Conservation (phyloP, 2,329 filamentous ascomycete genomes). For the Juglanconis juglandina region DNA sequence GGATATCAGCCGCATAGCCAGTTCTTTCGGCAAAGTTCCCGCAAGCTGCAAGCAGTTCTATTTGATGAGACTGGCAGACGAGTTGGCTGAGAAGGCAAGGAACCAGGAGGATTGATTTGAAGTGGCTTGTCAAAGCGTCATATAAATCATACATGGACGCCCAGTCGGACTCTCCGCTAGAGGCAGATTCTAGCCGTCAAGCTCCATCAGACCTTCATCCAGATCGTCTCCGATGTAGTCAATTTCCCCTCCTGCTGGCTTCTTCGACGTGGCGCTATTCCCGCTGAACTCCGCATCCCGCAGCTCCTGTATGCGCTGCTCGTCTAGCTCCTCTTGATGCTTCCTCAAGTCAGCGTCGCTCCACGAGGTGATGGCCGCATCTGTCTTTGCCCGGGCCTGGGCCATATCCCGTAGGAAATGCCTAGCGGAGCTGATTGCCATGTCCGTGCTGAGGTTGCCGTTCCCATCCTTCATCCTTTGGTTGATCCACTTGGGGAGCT, state of each 20-base stretch:
- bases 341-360: slow-evolving; percentile 71
- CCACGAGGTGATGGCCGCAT: slow-evolving; percentile 94
- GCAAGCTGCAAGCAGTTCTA: slow-evolving; percentile 71
- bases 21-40: slow-evolving; percentile 63
- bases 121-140: no score
- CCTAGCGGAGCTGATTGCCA: slow-evolving; percentile 85
- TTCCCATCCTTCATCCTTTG: slow-evolving; percentile 82
- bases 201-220: slow-evolving; percentile 55
- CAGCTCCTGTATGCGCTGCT: slow-evolving; percentile 63
- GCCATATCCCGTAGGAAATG: slow-evolving; percentile 89
- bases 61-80: slow-evolving; percentile 65
- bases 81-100: slow-evolving; percentile 42
- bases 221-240: slow-evolving; percentile 50
- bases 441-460: slow-evolving; percentile 88
- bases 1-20: slow-evolving; percentile 65
- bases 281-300: slow-evolving; percentile 34
- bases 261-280: slow-evolving; percentile 9
- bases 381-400: slow-evolving; percentile 75
- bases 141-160: no score
- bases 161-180: no score
- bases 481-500: slow-evolving; percentile 96
- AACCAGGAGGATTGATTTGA: background rate
- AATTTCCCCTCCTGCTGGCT: slow-evolving; percentile 27
- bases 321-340: slow-evolving; percentile 73
- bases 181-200: slow-evolving; percentile 9